Percentiles rank a stretch among this genome's conserved stretches.
Conservation (phyloP, 2,329 filamentous ascomycete genomes). For the Septoria linicola region DNA sequence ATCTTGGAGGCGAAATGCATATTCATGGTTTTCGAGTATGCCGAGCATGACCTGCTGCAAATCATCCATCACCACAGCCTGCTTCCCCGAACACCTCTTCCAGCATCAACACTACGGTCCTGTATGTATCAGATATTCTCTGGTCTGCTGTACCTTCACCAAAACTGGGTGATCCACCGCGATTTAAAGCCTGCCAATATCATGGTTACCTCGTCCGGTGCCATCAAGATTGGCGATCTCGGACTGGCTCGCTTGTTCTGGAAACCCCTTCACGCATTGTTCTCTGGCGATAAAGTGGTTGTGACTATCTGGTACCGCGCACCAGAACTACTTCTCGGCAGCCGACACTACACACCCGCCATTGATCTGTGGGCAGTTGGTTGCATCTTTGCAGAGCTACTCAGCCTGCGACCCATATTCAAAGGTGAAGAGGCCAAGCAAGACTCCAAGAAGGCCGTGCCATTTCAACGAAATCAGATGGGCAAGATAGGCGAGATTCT, state of each 20-base stretch:
- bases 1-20: conserved; percentile 99
- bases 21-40: conserved; percentile 99
- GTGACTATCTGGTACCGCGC: conserved; percentile 99
- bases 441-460: conserved; percentile 96
- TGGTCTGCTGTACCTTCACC: conserved; percentile 89
- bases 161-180: conserved; percentile 94
- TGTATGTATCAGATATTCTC: conserved; percentile 96
- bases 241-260: conserved; percentile 90
- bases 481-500: conserved; percentile 97
- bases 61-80: conserved; percentile 98
- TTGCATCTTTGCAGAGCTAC: conserved; percentile 93
- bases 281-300: conserved; percentile 93
- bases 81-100: conserved; percentile 82
- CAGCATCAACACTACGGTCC: conserved; percentile 82
- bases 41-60: conserved; percentile 93
- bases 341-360: conserved; percentile 93
- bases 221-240: conserved; percentile 92
- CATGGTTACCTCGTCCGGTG: conserved; percentile 88
- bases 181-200: conserved; percentile 98
- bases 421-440: conserved; percentile 99
- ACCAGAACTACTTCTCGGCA: conserved; percentile 86
- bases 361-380: conserved; percentile 98
- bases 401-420: conserved; percentile 90
- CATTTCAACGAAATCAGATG: conserved; percentile 98
- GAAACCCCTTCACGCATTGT: conserved; percentile 88